Conservation (phyloP, 768 basidiomycete genomes). For the Amanita fuliginea region DNA sequence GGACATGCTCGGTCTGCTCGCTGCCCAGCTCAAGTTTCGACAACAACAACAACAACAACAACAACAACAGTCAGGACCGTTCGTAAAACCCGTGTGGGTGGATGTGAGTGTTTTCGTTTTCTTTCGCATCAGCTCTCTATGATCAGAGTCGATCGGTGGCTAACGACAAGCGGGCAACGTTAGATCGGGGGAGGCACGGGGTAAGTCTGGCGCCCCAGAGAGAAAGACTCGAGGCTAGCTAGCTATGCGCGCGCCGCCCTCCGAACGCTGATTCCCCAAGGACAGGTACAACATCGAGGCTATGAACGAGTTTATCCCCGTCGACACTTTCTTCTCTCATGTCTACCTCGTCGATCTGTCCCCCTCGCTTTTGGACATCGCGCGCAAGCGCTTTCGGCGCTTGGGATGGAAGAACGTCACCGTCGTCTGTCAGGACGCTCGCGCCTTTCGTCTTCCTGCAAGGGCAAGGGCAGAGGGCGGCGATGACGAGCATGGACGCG, state of each 20-base stretch:
- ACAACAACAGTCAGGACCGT: too few species aligned
- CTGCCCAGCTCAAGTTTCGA: neutral
- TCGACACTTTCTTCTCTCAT: constrained; percentile 45
- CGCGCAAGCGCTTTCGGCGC: constrained; percentile 51
- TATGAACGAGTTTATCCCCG: constrained; percentile 52
- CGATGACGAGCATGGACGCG: constrained; percentile 40
- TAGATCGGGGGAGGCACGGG: neutral
- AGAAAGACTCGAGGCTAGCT: too few species aligned
- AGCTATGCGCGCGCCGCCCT: too few species aligned
- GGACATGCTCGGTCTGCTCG: neutral
- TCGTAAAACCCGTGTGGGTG: neutral
- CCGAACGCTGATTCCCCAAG: neutral
- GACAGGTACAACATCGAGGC: constrained; percentile 49
- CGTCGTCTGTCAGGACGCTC: constrained; percentile 64
- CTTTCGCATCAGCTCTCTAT: too few species aligned
- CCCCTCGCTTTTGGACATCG: constrained; percentile 59
- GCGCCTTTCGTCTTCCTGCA: constrained; percentile 53
- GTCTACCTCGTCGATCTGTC: constrained; percentile 69
- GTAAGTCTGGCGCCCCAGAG: neutral
- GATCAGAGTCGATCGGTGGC: neutral
- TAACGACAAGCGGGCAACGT: neutral
- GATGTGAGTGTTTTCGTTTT: neutral
- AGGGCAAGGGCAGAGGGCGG: constrained; percentile 42
- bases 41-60: too few species aligned
- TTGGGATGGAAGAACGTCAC: constrained; percentile 68